Conservation (phyloP, 2,329 filamentous ascomycete genomes). For the Epichloe aotearoae region DNA sequence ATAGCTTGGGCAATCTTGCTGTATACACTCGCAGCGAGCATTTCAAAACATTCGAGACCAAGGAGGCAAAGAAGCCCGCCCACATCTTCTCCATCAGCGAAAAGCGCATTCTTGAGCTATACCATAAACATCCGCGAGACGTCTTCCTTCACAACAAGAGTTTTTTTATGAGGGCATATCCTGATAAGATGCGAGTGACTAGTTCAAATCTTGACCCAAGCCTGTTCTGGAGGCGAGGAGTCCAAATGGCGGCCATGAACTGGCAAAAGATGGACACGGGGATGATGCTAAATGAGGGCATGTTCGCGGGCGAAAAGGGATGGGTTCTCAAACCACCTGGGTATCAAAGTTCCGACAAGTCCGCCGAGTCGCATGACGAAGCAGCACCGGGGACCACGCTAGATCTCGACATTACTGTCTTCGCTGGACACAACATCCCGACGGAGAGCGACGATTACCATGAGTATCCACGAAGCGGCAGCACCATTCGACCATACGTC, state of each 20-base stretch:
- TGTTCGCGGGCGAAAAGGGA: constrained; percentile 79
- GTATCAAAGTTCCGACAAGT: constrained; percentile 43
- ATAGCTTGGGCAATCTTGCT: constrained; percentile 59
- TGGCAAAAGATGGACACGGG: constrained; percentile 92
- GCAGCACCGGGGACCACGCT: constrained; percentile 40
- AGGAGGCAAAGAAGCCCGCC: constrained; percentile 42
- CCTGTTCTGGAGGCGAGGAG: constrained; percentile 81
- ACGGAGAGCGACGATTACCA: constrained; percentile 17
- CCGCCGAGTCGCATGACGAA: constrained; percentile 27
- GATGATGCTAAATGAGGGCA: constrained; percentile 93
- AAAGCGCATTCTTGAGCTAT: constrained; percentile 50
- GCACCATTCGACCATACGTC: constrained; percentile 52
- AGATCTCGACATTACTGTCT: constrained; percentile 56
- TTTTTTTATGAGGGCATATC: constrained; percentile 86
- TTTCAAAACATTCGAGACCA: constrained; percentile 59
- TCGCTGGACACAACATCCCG: constrained; percentile 60
- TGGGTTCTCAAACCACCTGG: constrained; percentile 77
- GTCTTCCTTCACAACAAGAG: constrained; percentile 80
- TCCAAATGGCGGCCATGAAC: constrained; percentile 96
- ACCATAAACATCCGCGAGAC: constrained; percentile 51
- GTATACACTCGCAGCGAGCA: constrained; percentile 80
- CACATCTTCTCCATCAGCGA: constrained; percentile 87
- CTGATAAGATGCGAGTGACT: constrained; percentile 61
- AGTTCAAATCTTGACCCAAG: constrained; percentile 94
- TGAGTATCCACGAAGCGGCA: constrained; percentile 18